phyloP scores from a whole-genome alignment of 495 filamentous ascomycete genomes.

The Paragyromitra xinjiangensis region DNA sequence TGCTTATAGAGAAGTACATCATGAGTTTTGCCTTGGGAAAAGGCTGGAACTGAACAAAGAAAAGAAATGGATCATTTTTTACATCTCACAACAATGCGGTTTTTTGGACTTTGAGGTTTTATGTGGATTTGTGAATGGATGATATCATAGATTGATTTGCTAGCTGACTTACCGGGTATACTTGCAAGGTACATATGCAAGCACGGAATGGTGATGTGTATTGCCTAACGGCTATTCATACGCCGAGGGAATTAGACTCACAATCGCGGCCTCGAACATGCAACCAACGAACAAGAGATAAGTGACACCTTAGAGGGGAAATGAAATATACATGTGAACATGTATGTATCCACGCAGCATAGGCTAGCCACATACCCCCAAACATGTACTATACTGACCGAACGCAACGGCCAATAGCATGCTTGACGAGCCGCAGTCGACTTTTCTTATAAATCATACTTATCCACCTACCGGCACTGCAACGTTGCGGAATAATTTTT shows the following conservation, averaged over 20 bases:
- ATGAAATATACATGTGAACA: constrained; percentile 29
- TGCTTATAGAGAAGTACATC: constrained; percentile 45
- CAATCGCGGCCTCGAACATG: constrained; percentile 18
- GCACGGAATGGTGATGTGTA: constrained; percentile 40
- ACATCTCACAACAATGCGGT: constrained; percentile 26
- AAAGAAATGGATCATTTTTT: constrained; percentile 32
- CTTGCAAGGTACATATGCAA: constrained; percentile 38
- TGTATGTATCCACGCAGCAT: constrained; percentile 30
- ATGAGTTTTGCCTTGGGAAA: constrained; percentile 30
- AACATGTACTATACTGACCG: constrained; percentile 29
- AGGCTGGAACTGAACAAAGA: constrained; percentile 9
- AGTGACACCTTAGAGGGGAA: constrained; percentile 9
- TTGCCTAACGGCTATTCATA: constrained; percentile 33
- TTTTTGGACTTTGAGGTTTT: constrained; percentile 6
- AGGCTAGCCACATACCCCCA: constrained; percentile 26
- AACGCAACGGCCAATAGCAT: constrained; percentile 10
- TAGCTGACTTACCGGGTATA: constrained; percentile 33
- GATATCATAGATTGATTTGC: constrained; percentile 27
- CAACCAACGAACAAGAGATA: constrained; percentile 34
- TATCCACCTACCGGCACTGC: constrained; percentile 27
- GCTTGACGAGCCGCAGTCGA: constrained; percentile 9
- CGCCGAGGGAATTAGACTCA: constrained; percentile 24
- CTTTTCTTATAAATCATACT: constrained; percentile 29
- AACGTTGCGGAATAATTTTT: constrained; percentile 30
- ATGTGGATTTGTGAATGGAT: constrained; percentile 27